These are phyloP conservation scores for Phialophora macrospora DNA, from an alignment of 2,329 filamentous ascomycete genomes.

Conservation along the genomic window DNA sequence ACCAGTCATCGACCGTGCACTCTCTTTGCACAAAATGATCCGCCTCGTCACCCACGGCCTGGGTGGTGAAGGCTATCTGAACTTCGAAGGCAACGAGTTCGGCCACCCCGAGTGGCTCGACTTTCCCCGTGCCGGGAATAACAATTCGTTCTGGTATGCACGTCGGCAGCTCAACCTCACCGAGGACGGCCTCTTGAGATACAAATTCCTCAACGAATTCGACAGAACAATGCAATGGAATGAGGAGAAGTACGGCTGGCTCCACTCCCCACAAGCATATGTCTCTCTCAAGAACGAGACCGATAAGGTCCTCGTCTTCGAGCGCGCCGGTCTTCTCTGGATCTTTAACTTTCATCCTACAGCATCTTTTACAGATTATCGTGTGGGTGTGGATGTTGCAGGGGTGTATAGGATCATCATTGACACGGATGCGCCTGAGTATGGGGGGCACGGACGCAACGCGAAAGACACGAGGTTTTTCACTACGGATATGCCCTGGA, in stretches of 20 bases:
- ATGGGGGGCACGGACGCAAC: constrained; percentile 79
- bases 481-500: constrained; percentile 89
- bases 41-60: constrained; percentile 87
- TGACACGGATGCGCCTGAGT: constrained; percentile 75
- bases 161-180: constrained; percentile 91
- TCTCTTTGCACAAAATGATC: constrained; percentile 97
- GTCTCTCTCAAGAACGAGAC: constrained; percentile 90
- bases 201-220: constrained; percentile 90
- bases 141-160: constrained; percentile 93
- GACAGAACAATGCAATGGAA: constrained; percentile 87
- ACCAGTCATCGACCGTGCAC: constrained; percentile 83
- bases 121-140: constrained; percentile 90
- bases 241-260: constrained; percentile 90
- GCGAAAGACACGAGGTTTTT: constrained; percentile 85
- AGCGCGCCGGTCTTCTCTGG: constrained; percentile 86
- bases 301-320: constrained; percentile 96
- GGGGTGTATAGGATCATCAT: constrained; percentile 89
- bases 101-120: constrained; percentile 99
- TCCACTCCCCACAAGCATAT: constrained; percentile 82
- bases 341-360: constrained; percentile 94
- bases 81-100: constrained; percentile 99
- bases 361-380: constrained; percentile 86
- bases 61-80: constrained; percentile 95
- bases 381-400: constrained; percentile 80
- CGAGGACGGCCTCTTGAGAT: constrained; percentile 82